Base-by-base conservation (phyloP, 176 grass and related monocot species). In the Eragrostis curvula region DNA sequence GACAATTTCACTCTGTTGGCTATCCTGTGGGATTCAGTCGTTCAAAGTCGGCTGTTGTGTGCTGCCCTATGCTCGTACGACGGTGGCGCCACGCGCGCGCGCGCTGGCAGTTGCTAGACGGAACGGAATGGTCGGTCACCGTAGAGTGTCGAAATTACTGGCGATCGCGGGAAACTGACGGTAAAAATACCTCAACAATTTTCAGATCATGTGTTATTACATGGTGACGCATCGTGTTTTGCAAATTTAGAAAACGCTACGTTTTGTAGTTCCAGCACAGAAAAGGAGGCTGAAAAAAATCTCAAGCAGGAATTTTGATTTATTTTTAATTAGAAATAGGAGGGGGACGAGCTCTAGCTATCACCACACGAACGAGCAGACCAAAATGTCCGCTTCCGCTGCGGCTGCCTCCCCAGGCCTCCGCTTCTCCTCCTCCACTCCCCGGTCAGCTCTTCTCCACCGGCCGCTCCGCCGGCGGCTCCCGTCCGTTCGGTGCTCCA, bases 401-500 rank as follows among this genome's bases (percentile, higher is more conserved):
- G 56, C 81, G 21, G 61, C 60, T 40, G 42, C 72, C 32, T 45
- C 81, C 23, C 73, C 83, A 12, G 56, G 52, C 70, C 58, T 90
- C 52, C 86, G 90, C 73, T 40, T 92, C 80, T 67, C 62, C 66
- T 84, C 90, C 60, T 25, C 79, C 79, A 79, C 81, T 68, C 50
- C 79, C 83, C 81, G 60, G 5, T 86, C 30, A 29, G 10, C 82
- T 52, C 39, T 70, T 60, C 82, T 73, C 52, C 51, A 51, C 57
- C 63, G 78, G 46, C 62, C 89, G 1, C 74, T 59, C 41, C 81
- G 79, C 63, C 83, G 88, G 55, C 53, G 49, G 49, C 46, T 86
- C 62, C 24, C 72, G 8, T 68, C 93, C 80, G 56, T 79, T 43
- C 82, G 91, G 24, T 89, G 90, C 62, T 91, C 96, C 47, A 82